Conservation (phyloP, 1,139 yeast species). For the Pneumocystis murina region DNA sequence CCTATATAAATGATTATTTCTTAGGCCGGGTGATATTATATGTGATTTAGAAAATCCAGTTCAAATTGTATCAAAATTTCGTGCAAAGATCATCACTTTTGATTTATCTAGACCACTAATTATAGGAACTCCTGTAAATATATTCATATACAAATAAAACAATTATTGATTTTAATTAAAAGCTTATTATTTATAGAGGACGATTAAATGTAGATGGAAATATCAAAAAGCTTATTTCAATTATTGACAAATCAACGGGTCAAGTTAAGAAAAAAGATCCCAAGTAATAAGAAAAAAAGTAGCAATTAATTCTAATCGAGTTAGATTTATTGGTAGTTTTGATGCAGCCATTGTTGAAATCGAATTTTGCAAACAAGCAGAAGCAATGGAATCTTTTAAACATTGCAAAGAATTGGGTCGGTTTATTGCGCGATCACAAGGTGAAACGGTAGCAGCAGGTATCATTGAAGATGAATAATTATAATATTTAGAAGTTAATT, state of each 20-base stretch:
- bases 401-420: conserved; percentile 60
- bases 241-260: conserved; percentile 34
- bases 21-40: conserved; percentile 57
- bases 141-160: not conserved
- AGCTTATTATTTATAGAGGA: conserved; percentile 70
- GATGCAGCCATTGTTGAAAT: conserved; percentile 62
- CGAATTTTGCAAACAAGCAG: conserved; percentile 36
- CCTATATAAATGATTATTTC: not conserved
- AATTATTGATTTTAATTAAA: conserved; percentile 27
- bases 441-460: conserved; percentile 82
- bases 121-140: conserved; percentile 34
- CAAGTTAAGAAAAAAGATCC: conserved; percentile 33
- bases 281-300: conserved; percentile 32
- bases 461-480: conserved; percentile 17
- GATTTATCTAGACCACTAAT: conserved; percentile 53
- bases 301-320: not conserved
- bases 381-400: conserved; percentile 48
- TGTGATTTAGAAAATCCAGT: conserved; percentile 38
- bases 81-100: conserved; percentile 48
- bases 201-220: conserved; percentile 65
- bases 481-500: not conserved
- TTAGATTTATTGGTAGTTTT: conserved; percentile 17
- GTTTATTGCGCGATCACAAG: conserved; percentile 72
- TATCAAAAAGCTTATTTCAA: conserved; percentile 40
- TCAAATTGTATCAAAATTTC: conserved; percentile 37